These are phyloP conservation scores for Clausena lansium DNA, from an alignment of 345 rosid species.

Conservation along the genomic window DNA sequence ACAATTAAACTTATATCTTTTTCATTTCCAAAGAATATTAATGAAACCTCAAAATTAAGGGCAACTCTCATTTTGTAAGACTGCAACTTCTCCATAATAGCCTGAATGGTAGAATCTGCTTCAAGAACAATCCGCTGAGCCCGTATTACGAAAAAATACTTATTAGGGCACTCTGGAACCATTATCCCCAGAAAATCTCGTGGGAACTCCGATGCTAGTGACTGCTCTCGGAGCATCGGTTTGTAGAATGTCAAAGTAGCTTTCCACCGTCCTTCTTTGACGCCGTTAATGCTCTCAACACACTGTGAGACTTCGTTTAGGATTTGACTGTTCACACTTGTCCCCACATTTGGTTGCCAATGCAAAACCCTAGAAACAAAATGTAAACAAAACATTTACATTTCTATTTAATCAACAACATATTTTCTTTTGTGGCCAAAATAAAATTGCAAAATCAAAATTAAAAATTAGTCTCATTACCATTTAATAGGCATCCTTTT, in stretches of 20 bases:
- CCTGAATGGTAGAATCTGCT: slow-evolving; percentile 75
- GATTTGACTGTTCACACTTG: slow-evolving; percentile 79
- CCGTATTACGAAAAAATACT: slow-evolving; percentile 74
- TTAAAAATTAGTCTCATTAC: slow-evolving; percentile 13
- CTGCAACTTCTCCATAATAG: slow-evolving; percentile 93
- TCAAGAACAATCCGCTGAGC: slow-evolving; percentile 69
- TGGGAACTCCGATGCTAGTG: slow-evolving; percentile 50
- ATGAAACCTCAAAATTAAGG: slow-evolving; percentile 64
- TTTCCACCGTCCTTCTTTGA: slow-evolving; percentile 91
- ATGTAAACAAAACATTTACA: background rate
- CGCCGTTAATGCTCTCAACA: slow-evolving; percentile 80
- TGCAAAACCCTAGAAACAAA: slow-evolving; percentile 65
- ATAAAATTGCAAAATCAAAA: background rate
- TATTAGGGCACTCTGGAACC: slow-evolving; percentile 72
- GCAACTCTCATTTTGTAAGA: slow-evolving; percentile 80
- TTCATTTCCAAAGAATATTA: too few relatives aligned
- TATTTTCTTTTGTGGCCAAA: background rate
- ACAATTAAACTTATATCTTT: too few relatives aligned
- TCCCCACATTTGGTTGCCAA: slow-evolving; percentile 90
- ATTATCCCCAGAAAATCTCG: slow-evolving; percentile 81
- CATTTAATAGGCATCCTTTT: slow-evolving; percentile 49
- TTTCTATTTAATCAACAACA: background rate
- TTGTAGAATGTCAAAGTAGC: slow-evolving; percentile 73
- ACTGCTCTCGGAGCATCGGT: slow-evolving; percentile 60
- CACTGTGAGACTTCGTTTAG: slow-evolving; percentile 82